Base-by-base conservation (phyloP, 2,329 filamentous ascomycete genomes). In the Boeremia lycopersici region DNA sequence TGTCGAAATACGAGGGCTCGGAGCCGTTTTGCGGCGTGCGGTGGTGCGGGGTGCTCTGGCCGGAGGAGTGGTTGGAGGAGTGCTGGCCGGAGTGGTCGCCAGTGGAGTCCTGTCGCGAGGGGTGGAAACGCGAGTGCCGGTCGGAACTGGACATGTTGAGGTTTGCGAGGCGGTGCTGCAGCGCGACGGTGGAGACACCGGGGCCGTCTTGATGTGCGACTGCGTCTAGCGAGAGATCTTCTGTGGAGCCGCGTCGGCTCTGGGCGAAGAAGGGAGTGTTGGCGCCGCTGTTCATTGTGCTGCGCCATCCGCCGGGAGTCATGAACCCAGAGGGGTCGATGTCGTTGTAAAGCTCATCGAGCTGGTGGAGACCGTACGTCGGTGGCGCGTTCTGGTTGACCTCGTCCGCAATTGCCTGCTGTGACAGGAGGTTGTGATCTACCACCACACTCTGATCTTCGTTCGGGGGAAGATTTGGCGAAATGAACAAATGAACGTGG, bases 401-500 rank as follows among this genome's bases (percentile, higher is more conserved):
- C 52, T 85, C 79, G 35, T 86, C 82, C 35, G 81, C 79, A 39
- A 83, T 79, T 9, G 78, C 72, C 51, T 68, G 78, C 23, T 68
- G 63, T 8, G 59, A 63, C 28, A 74, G 74, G 17, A 74, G 48
- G 48, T 61, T 60, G 56, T 79, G 72, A 63, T 81, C 76, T 55
- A 75, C 69, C 2, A 68, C 56, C 2, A 98, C 82, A 65, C 90
- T 88, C 65, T 96, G 95, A 56, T 93, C 85, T 47, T 96, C 91
- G 67, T 95, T 91, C 33, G 97, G 85, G 0, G 91, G 89, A 67
- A 96, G 86, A 69, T 95, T 95, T 0, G 95, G 93, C 5, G 95
- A 99, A 63, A 98, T 97, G 77, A 96, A 97, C 34, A 99, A 88
- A 49, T 91, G 91, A 13, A 98, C 85, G 1, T 95, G 93, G 29